Evolutionary conservation across 345 rosid genomes (phyloP), one percentile per base, ranked within the genome.

Genomic region (Euphorbia lathyris): DNA sequence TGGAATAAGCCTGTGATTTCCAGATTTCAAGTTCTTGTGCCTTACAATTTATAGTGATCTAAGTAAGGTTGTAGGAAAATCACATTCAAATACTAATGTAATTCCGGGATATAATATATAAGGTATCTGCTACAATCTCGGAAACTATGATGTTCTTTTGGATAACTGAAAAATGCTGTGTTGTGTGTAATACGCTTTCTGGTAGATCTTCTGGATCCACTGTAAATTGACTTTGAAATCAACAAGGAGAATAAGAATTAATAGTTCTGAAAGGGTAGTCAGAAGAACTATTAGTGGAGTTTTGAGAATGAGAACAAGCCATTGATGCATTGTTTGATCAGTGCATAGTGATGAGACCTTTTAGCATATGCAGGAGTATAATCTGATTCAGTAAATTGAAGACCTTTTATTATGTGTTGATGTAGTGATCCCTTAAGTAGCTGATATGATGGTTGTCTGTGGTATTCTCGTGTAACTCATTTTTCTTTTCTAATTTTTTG

Each of bases 61-160:
- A 61, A 34, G 16, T 66, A 19, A 13, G 74, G 30, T 57, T 69
- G 13, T 29, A 12, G 55, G 52, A 61, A 51, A 45, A 32, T 12
- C 16, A 58, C 53, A 34, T 29, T 66, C 61, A 1, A 50, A 58
- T 70, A 74, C 34, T 45, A 43, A 63, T 58, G 60, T 62, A 14
- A 53, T 20, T 58, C 13, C 27, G 42, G 65, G 32, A 66, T 3
- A 32, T 71, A 40, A 8, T 40, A 16, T 26, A 14, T 23, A 50
- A 20, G 52, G 76, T 66, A 50, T 71, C 61, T 65, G 82, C 77
- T 16, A 42, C 34, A 55, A 69, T 71, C 30, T 27, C 22, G 67
- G 26, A 47, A 34, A 48, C 65, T 74, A 45, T 47, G 29, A 3
- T n/a, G 34, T 47, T 27, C 9, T 11, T 52, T n/a, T n/a, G n/a